Base-by-base conservation (phyloP, 1,284 basidiomycete genomes). In the Cutaneotrichosporon cutaneum region DNA sequence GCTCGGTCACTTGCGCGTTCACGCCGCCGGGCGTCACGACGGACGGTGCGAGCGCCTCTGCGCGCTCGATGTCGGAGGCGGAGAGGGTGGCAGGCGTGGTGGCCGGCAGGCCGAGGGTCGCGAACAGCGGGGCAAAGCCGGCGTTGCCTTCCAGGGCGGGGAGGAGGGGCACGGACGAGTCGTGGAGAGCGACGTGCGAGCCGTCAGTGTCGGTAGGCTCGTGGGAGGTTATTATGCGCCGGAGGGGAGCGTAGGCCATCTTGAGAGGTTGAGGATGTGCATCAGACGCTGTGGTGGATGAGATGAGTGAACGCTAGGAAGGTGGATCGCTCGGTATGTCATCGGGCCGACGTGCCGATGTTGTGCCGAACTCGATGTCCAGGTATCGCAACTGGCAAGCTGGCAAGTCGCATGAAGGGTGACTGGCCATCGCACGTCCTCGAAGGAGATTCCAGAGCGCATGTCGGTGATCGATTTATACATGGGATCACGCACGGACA, bases 1-100 rank as follows among this genome's bases (percentile, higher is more conserved):
- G 61, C 52, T 75, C 72, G 2, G 77, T 78, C n/a, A 77, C 70
- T 39, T 71, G 72, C n/a, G 66, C 68, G 52, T 79, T 77, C 7
- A 70, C 68, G 7, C 76, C 77, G 36, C 61, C 63, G 13, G 74
- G 72, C 6, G 67, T 56, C 10, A 73, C 70, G 4, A 77, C 72
- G 5, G 65, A 62, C 3, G 62, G 63, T 0, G 65, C 70, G 9
- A 58, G 61, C 4, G 62, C 60, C 50, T 62, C 60, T 0, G 71
- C 65, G 0, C 56, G 54, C 3, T 53, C 45, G 58, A 74, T 68
- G 30, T 65, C 68, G 14, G 54, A 47, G 9, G 55, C 32, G 9
- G 68, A 55, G 48, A 74, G 58, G 10, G 60, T 30, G 52, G 71
- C 69, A 1, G 71, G 56, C 30, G 69, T 68, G 6, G 21, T 45